Base-by-base conservation (phyloP, 1,284 basidiomycete genomes). In the Boletus smithii region DNA sequence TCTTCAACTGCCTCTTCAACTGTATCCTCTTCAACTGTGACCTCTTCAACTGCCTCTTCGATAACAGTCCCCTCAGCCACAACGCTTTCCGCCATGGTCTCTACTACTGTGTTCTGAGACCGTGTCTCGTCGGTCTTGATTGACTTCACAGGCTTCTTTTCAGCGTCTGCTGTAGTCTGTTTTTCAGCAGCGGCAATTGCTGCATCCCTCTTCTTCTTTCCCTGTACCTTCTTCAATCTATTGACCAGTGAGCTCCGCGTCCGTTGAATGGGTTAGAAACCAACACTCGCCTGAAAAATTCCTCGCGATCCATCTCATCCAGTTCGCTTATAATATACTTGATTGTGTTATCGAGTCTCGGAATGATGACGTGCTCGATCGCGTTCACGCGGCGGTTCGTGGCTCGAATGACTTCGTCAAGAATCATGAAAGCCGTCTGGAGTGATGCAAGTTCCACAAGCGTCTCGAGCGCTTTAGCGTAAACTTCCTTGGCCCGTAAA, bases 381-480 rank as follows among this genome's bases (percentile, higher is more conserved):
- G 97, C 97, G 62, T 99, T 99, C 27, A 99, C 97, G 55, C 97
- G 85, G 37, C 97, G 87, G 69, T 98, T 99, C 23, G 97, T 99
- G 36, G 95, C 93, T 45, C 93, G 86, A 65, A 99, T 99, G 51
- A 99, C 97, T 72, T 99, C 97, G 69, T 99, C 97, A 22, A 99
- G 80, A 57, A 99, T 98, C 46, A 91, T 95, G 74, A 99, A 99
- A 5, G 97, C 97, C 0, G 97, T 98, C 74, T 97, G 88, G 27
- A 99, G 74, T 33, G 94, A 97, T 2, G 97, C 97, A 35, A 99
- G 80, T 66, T 99, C 97, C 26, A 99, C 95, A 14, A 99, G 77
- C 2, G 95, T 97, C 67, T 95, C 92, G 20, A 99, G 85, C 0
- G 97, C 97, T 67, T 99, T 98, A 5, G 95, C 89, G 59, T 98